These are phyloP conservation scores for Phaeosphaeria sp. DNA, from an alignment of 2,329 filamentous ascomycete genomes.

Conservation along the genomic window DNA sequence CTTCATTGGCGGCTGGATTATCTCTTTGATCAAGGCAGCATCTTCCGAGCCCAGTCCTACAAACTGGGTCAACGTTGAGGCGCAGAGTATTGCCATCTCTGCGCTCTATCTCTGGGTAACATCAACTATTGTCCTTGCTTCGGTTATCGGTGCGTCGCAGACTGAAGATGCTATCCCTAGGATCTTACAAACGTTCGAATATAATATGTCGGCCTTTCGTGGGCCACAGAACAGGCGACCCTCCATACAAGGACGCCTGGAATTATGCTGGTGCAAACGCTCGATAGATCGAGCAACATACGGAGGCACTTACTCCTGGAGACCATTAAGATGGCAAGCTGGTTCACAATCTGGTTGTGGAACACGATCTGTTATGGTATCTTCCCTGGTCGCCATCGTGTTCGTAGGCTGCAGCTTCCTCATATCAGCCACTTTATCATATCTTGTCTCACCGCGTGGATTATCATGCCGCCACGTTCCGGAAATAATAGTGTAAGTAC, in stretches of 20 bases:
- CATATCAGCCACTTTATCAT: slow-evolving; percentile 19
- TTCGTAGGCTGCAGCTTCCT: slow-evolving; percentile 17
- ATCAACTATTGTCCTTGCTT: slow-evolving; percentile 16
- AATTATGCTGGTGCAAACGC: slow-evolving; percentile 14
- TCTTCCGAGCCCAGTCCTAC: slow-evolving; percentile 19
- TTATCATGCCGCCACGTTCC: slow-evolving; percentile 20
- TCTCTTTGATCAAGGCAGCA: slow-evolving; percentile 23
- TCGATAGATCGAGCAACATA: slow-evolving; percentile 14
- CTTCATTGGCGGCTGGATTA: slow-evolving; percentile 26
- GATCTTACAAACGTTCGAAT: slow-evolving; percentile 22
- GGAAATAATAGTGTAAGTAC: slow-evolving; percentile 22
- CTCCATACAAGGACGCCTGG: slow-evolving; percentile 11
- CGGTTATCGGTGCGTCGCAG: slow-evolving; percentile 23
- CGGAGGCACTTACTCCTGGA: slow-evolving; percentile 23
- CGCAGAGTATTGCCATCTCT: slow-evolving; percentile 22
- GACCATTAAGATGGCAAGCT: slow-evolving; percentile 18
- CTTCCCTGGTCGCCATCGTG: slow-evolving; percentile 1
- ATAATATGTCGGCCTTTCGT: slow-evolving; percentile 8
- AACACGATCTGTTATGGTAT: background rate
- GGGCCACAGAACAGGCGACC: slow-evolving; percentile 8
- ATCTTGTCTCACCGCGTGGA: slow-evolving; percentile 19
- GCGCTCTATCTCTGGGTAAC: slow-evolving; percentile 29
- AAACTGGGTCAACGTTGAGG: slow-evolving; percentile 28
- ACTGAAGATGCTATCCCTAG: slow-evolving; percentile 23
- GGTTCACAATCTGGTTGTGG: background rate